Base-by-base conservation (phyloP, 495 filamentous ascomycete genomes). In the Aspergillus indologenus region DNA sequence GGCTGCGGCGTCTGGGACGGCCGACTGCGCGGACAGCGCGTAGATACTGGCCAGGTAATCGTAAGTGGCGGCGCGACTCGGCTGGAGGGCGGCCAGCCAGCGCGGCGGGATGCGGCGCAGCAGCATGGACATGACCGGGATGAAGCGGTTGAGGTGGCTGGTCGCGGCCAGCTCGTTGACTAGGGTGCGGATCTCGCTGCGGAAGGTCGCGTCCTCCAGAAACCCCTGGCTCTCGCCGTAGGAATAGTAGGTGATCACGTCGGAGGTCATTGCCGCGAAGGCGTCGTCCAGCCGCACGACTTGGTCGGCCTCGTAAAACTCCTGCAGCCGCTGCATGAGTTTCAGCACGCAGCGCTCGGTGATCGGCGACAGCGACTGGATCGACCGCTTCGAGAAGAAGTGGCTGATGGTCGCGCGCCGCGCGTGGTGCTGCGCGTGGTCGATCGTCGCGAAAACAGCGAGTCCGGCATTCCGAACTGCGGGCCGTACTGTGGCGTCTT, bases 161-260 rank as follows among this genome's bases (percentile, higher is more conserved):
- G 68, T 61, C 1, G 48, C 50, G 50, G 67, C 65, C 8, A 65
- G 34, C 4, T 64, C 67, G 1, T 66, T 61, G 0, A 70, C 65
- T 0, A 60, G 58, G 18, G 66, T 54, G 3, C 64, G 57, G 18
- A 69, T 59, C 34, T 67, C 57, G 21, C 65, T 70, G 45, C 56
- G 54, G 5, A 53, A 68, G 29, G 64, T 55, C 0, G 57, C 46
- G n/a, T 66, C 48, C 0, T 70, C 68, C 0, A 78, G 66, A 20
- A 65, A 71, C 5, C 68, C 68, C 24, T 65, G 66, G 45, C 74
- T 72, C 52, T 70, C 62, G 14, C 74, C 77, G 40, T 75, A 78
- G 15, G 64, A 68, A 53, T 77, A 78, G 47, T 77, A 64, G 0
- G 70, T 66, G 45, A 82, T 77, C 4, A 80, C 71, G 57, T 81